Evolutionary conservation across 768 basidiomycete genomes (phyloP), one percentile per base, ranked within the genome.

Genomic region (Rhizopogon vinicolor): DNA sequence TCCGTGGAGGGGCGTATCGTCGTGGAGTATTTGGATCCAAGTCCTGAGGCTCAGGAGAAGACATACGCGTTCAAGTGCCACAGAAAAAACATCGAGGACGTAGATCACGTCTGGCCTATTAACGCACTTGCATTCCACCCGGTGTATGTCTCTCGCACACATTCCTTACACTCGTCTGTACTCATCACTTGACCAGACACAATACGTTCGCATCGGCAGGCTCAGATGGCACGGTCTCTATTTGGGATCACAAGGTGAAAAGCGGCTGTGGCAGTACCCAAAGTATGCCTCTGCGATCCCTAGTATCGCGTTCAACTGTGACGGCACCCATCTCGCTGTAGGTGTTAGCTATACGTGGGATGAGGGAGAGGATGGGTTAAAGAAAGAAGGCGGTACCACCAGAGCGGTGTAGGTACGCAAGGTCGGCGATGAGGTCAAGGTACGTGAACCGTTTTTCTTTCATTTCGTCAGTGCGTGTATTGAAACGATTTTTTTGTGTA

Each of bases 221-320:
- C 39, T 96, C 93, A 0, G 97, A 99, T 68, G 87, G 87, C 0
- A 89, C 89, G 1, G 91, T 98, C 42, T 93, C 93, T 0, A 86
- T 98, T 56, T 99, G 97, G 97, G 97, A 98, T 67, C 93, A 95
- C 71, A 87, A 88, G 60, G 88, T 95, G 53, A 98, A 76, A 98
- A 98, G 68, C 86, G 97, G 2, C 75, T 98, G 52, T 85, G 93
- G 25, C 93, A 96, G 62, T 95, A 91, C 60, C 86, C 87, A 0
- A 91, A 91, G 65, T 93, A 86, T 72, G 71, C 78, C 5, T 78
- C 82, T 0, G 79, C 87, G 3, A 85, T 97, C 16, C 83, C 91
- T 0, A 81, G 86, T 0, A 75, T 94, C 41, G 82, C 88, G 1
- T 95, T 95, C 72, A 92, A 87, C 57, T 85, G 82, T 22, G 89